Evolutionary conservation across 106 monocot species (phyloP).

Genomic region (Allium sativum): DNA sequence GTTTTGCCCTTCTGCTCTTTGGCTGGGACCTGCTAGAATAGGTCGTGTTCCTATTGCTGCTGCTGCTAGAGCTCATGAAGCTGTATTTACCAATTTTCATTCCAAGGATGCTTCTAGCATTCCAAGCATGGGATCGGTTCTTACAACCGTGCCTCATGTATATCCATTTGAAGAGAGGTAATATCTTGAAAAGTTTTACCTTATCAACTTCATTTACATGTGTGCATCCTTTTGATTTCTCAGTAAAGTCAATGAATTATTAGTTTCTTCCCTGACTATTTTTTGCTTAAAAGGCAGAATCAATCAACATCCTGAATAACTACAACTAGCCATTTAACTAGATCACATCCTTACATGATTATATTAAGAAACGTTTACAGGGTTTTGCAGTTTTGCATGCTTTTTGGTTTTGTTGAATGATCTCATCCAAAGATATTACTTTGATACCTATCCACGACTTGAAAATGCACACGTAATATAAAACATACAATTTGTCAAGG

Average conservation of each 20-base stretch:
- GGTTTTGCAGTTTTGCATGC: too few relatives aligned
- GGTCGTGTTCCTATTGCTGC: constrained; percentile 64
- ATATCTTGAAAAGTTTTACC: neutral
- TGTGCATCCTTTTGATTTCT: neutral
- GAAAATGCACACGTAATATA: too few relatives aligned
- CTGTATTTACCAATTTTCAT: constrained; percentile 38
- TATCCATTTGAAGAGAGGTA: constrained; percentile 99
- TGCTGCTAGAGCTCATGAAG: constrained; percentile 88
- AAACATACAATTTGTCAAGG: too few relatives aligned
- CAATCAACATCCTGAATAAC: too few relatives aligned
- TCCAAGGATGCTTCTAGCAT: constrained; percentile 19
- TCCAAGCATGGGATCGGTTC: constrained; percentile 42
- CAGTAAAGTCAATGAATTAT: neutral
- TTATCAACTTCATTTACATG: neutral
- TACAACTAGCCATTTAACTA: too few relatives aligned
- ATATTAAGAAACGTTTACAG: too few relatives aligned
- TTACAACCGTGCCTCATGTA: constrained; percentile 81
- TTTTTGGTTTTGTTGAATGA: too few relatives aligned
- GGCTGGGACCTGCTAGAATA: constrained; percentile 68
- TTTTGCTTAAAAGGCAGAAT: too few relatives aligned
- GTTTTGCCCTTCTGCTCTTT: constrained; percentile 69
- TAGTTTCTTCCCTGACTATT: neutral
- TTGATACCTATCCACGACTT: too few relatives aligned
- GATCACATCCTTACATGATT: too few relatives aligned
- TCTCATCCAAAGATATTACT: too few relatives aligned